Evolutionary conservation across 2,329 filamentous ascomycete species (phyloP).

Genomic region (Chalara sp.): DNA sequence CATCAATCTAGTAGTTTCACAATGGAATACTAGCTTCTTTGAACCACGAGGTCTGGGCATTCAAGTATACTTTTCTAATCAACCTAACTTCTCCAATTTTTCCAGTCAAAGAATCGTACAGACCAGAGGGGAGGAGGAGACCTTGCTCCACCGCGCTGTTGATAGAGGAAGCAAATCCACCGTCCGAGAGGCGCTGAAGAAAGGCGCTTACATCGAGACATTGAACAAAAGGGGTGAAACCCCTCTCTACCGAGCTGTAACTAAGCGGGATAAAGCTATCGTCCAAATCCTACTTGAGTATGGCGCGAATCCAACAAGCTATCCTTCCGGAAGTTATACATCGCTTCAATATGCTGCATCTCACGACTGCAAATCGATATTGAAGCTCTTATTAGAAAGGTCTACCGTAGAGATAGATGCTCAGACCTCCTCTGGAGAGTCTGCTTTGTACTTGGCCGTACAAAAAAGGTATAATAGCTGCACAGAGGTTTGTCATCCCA

Average conservation of each 20-base stretch:
- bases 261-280: constrained; percentile 7
- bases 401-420: constrained; percentile 3
- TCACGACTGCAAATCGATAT: constrained; percentile 3
- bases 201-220: constrained; percentile 9
- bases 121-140: constrained; percentile 1
- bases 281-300: constrained; percentile 8
- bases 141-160: constrained; percentile 6
- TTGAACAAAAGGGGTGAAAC: constrained; percentile 9
- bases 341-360: constrained; percentile 5
- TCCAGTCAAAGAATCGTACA: constrained; percentile 1
- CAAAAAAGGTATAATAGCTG: constrained; percentile 2
- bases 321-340: not conserved
- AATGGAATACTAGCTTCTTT: constrained; percentile 54
- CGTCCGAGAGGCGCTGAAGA: constrained; percentile 4
- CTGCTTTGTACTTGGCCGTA: constrained; percentile 5
- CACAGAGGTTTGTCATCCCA: not conserved
- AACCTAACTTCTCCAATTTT: not conserved
- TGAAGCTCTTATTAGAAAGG: constrained; percentile 7
- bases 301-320: constrained; percentile 5
- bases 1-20: constrained; percentile 35
- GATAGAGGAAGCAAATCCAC: constrained; percentile 6
- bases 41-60: constrained; percentile 40
- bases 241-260: constrained; percentile 3
- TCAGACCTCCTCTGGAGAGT: constrained; percentile 3
- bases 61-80: not conserved